Conservation (phyloP, 139 green algal species). For the Zygnema circumcarinatum region DNA sequence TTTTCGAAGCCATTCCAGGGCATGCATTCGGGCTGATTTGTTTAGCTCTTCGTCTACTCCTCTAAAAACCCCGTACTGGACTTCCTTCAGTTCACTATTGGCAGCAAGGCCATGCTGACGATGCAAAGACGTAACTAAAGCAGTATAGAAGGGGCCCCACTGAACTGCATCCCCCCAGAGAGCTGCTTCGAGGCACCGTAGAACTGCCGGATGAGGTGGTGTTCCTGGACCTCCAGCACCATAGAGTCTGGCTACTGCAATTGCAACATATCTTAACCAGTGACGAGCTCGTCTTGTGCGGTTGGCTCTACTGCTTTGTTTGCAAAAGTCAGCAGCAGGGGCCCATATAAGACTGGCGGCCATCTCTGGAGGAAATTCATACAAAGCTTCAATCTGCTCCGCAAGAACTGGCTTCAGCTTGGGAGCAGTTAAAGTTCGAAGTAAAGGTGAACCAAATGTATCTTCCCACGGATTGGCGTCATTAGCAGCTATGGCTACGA, state of each 20-base stretch:
- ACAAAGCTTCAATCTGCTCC: not conserved
- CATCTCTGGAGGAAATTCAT: not conserved
- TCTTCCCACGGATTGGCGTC: not conserved
- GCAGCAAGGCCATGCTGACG: not conserved
- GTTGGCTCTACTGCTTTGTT: not conserved
- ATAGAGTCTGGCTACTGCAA: slow-evolving; percentile 2
- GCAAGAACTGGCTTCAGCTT: not conserved
- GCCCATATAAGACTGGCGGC: not conserved
- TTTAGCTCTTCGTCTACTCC: not conserved
- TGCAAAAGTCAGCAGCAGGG: not conserved
- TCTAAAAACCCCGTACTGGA: not conserved
- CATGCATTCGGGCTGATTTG: not conserved
- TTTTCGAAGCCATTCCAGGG: not conserved
- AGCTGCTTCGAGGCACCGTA: not conserved
- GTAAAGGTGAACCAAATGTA: not conserved
- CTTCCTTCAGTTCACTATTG: not conserved
- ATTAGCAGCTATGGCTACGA: not conserved
- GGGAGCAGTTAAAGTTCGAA: not conserved
- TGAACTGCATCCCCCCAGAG: slow-evolving; percentile 1
- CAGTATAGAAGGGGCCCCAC: not conserved
- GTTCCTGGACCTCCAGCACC: not conserved
- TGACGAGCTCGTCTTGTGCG: not conserved
- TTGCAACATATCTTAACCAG: not conserved
- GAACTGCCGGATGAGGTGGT: not conserved
- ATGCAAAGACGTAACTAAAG: not conserved